phyloP scores from a whole-genome alignment of 441 rosid genomes.

The Populus hybrid region DNA sequence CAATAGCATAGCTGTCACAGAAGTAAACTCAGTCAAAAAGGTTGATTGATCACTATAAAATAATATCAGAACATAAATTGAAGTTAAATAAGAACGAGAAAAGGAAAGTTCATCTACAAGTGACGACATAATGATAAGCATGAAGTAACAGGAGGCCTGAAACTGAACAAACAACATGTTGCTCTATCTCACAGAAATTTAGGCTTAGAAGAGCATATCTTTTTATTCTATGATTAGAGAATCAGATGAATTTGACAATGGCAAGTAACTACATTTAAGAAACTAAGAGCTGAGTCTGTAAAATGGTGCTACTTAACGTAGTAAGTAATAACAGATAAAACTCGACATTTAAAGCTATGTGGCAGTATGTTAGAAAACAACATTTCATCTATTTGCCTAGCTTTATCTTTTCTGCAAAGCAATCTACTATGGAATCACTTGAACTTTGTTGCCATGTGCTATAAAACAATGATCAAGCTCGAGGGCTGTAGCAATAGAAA shows the following conservation, averaged over 20 bases:
- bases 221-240: not conserved
- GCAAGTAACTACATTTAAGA: not conserved
- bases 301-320: not conserved
- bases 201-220: not conserved
- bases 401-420: not conserved
- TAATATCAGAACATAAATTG: slow-evolving; percentile 7
- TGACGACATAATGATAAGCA: not conserved
- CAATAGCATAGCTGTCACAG: slow-evolving; percentile 47
- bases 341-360: not conserved
- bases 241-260: not conserved
- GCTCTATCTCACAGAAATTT: not conserved
- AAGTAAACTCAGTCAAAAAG: slow-evolving; percentile 32
- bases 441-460: not conserved
- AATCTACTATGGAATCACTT: not conserved
- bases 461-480: not conserved
- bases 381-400: not conserved
- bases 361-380: not conserved
- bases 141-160: not conserved
- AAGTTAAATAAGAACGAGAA: not conserved
- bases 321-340: not conserved
- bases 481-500: not conserved
- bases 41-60: slow-evolving; percentile 15
- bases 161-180: not conserved
- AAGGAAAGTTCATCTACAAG: not conserved
- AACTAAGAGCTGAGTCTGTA: not conserved